Evolutionary conservation across 345 rosid genomes (phyloP), one percentile per base, ranked within the genome.

Genomic region (Iberis pinnata): DNA sequence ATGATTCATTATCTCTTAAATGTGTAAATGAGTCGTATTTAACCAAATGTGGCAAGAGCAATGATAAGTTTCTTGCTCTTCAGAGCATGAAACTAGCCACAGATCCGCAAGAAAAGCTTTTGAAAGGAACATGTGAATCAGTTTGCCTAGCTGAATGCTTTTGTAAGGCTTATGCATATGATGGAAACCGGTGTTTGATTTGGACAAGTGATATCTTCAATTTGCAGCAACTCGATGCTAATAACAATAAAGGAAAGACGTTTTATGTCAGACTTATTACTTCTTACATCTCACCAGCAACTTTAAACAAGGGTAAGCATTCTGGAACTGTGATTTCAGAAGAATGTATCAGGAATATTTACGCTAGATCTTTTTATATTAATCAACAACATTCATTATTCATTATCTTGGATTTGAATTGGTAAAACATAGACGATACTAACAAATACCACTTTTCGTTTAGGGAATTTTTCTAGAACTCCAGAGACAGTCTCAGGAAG

Each of bases 101-200:
- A 6, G 20, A 56, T 62, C 20, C 66, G 0, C 52, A 41, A 22
- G 20, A 47, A 9, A 33, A 47, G 19, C 19, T 27, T 3, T 44
- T 22, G 49, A 76, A 19, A 9, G 56, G 22, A 22, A 75, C 70
- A 27, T 82, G 89, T 43, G 67, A 51, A 42, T 43, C 73, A 2
- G 15, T 50, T 15, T 85, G 89, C 70, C 50, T 73, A 36, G 47
- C 18, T 14, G 61, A 72, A 51, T 85, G 89, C 52, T 51, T 67
- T 47, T 85, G 89, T 71, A 43, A 63, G 53, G 89, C 80, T 45
- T 85, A 85, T 60, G 63, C 83, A 53, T 78, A 57, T 17, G 67
- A 61, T 5, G 60, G 27, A 12, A 59, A 49, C 47, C 38, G 14
- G 8, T 85, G 95, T 56, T 53, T 63, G 18, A 43, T 67, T 37